Percentiles rank a stretch among this genome's conserved stretches.
Conservation (phyloP, 148 eudicot species). For the Rheum nobile region DNA sequence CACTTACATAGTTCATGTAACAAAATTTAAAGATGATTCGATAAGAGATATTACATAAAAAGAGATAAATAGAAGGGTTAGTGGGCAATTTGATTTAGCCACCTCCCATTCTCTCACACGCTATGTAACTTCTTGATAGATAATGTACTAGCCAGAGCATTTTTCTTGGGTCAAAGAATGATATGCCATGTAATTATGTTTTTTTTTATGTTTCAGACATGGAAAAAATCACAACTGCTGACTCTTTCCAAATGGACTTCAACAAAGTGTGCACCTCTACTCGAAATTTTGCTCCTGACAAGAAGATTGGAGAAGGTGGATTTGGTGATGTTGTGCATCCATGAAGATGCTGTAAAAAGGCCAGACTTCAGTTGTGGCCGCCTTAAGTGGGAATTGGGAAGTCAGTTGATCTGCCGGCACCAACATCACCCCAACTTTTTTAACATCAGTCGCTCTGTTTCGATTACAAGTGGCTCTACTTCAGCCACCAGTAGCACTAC, state of each 20-base stretch:
- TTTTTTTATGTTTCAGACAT: neutral
- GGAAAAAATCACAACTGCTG: conserved; percentile 10
- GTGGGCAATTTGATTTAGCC: neutral
- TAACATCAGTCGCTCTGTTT: neutral
- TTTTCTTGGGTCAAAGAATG: too few species aligned
- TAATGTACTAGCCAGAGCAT: too few species aligned
- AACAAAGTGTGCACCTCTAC: conserved; percentile 15
- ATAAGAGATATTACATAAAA: neutral
- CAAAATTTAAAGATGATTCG: neutral
- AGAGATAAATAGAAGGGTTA: neutral
- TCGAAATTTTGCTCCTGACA: conserved; percentile 12
- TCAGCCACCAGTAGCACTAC: neutral
- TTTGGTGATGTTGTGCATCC: conserved; percentile 13
- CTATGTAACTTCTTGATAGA: too few species aligned
- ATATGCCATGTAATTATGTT: neutral
- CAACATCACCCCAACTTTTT: conserved; percentile 4
- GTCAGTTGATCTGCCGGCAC: neutral
- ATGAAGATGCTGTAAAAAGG: conserved; percentile 3
- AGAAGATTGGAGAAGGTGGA: conserved; percentile 21
- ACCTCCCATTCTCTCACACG: too few species aligned
- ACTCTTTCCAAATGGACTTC: conserved; percentile 19
- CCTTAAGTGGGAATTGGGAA: neutral
- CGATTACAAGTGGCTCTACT: neutral
- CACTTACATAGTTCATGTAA: neutral
- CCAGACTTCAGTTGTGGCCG: conserved; percentile 4